Conservation (phyloP, 495 filamentous ascomycete genomes). For the Annulohypoxylon moriforme region DNA sequence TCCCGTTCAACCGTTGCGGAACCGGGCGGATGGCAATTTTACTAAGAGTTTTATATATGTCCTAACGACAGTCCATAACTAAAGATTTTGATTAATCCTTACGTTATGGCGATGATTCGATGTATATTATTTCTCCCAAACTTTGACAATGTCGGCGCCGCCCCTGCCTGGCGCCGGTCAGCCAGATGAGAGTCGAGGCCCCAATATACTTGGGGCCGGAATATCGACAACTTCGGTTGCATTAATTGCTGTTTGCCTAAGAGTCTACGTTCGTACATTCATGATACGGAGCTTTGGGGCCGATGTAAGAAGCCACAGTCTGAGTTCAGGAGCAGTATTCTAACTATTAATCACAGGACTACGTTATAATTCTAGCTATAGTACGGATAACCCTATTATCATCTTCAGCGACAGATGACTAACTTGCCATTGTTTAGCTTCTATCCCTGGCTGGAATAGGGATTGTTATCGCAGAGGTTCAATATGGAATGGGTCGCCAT, state of each 20-base stretch:
- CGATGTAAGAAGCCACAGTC: constrained; percentile 54
- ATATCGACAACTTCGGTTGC: constrained; percentile 52
- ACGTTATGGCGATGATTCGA: background rate
- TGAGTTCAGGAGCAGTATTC: background rate
- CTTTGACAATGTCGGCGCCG: constrained; percentile 16
- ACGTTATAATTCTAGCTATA: constrained; percentile 54
- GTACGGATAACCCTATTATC: constrained; percentile 32
- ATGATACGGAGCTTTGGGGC: constrained; percentile 59
- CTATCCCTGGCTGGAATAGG: constrained; percentile 49
- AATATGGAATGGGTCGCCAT: constrained; percentile 58
- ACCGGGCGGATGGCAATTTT: background rate
- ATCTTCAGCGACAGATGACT: background rate
- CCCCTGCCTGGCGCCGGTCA: constrained; percentile 8
- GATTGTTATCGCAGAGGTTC: constrained; percentile 51
- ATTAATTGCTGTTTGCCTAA: constrained; percentile 36
- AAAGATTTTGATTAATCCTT: background rate
- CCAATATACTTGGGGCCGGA: constrained; percentile 56
- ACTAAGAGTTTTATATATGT: background rate
- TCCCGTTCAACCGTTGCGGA: background rate
- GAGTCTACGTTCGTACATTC: constrained; percentile 60
- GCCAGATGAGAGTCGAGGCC: constrained; percentile 54
- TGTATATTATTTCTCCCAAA: background rate
- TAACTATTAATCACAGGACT: constrained; percentile 10
- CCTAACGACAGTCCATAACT: background rate
- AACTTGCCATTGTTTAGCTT: background rate